Percentiles rank a stretch among this genome's conserved stretches.
These are phyloP conservation scores for Colletotrichum plurivorum DNA, from an alignment of 2,329 filamentous ascomycete species.

Conservation along the genomic window DNA sequence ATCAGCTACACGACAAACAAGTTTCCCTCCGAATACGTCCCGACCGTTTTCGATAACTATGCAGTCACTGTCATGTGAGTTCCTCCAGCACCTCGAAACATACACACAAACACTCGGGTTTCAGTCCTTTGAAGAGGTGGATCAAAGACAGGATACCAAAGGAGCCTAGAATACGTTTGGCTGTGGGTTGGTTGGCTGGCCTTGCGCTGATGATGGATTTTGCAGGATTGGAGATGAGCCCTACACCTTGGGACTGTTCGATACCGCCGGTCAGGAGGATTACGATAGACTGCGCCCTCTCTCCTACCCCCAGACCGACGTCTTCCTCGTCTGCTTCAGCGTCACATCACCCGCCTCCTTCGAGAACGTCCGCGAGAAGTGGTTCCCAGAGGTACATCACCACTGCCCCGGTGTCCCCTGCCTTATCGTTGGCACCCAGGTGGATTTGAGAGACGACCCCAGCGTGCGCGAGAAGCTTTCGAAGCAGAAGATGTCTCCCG, in stretches of 20 bases:
- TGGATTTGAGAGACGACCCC: constrained; percentile 91
- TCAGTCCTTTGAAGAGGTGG: constrained; percentile 3
- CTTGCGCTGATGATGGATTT: constrained; percentile 29
- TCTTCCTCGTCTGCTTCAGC: constrained; percentile 99
- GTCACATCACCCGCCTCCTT: constrained; percentile 98
- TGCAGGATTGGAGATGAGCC: constrained; percentile 98
- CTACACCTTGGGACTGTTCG: constrained; percentile 96
- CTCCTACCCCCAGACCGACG: constrained; percentile 98
- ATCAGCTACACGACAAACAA: constrained; percentile 99
- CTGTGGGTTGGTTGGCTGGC: background rate
- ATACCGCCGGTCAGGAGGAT: constrained; percentile 99
- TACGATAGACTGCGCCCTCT: constrained; percentile 97
- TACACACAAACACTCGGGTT: constrained; percentile 2
- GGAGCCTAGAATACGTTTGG: constrained; percentile 2
- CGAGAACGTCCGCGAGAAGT: constrained; percentile 99
- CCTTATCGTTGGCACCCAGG: constrained; percentile 97
- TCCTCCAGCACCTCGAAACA: constrained; percentile 34
- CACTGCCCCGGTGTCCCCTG: constrained; percentile 98
- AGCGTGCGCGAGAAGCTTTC: constrained; percentile 90
- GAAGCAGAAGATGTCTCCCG: constrained; percentile 96
- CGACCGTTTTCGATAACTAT: constrained; percentile 99
- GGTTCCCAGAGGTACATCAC: constrained; percentile 98
- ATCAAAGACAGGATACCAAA: constrained; percentile 1
- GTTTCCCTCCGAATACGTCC: constrained; percentile 99
- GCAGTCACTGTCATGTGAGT: constrained; percentile 99